Percentiles rank a stretch among this genome's conserved stretches.
Evolutionary conservation across 495 filamentous ascomycete genomes (phyloP).

Genomic region (Podospora fimiseda): DNA sequence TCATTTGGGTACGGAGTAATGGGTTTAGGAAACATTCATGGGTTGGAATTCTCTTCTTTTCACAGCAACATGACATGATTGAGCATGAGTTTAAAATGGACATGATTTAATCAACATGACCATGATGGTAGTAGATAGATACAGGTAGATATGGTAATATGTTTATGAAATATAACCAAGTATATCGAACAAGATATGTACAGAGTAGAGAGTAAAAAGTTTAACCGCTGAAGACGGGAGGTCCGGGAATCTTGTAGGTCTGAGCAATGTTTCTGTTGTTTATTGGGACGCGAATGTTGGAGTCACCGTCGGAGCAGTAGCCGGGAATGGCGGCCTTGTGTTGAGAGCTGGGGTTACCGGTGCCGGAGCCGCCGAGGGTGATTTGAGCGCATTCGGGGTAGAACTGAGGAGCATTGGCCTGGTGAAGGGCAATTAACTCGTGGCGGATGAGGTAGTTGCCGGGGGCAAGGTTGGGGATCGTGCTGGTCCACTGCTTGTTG

Average conservation of each 20-base stretch:
- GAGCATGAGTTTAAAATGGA: too few relatives aligned
- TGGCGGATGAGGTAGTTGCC: conserved; percentile 56
- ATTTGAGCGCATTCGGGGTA: conserved; percentile 57
- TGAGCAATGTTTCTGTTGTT: conserved; percentile 21
- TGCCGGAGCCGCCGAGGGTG: conserved; percentile 45
- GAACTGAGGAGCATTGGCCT: conserved; percentile 54
- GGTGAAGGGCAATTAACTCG: conserved; percentile 54
- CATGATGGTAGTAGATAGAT: too few relatives aligned
- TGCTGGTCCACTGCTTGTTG: conserved; percentile 47
- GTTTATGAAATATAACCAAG: too few relatives aligned
- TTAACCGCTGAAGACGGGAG: conserved; percentile 22
- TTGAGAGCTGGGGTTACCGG: conserved; percentile 32
- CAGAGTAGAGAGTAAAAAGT: neutral
- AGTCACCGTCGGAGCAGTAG: conserved; percentile 44
- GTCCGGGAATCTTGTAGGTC: conserved; percentile 24
- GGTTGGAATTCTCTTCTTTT: too few relatives aligned
- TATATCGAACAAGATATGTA: too few relatives aligned
- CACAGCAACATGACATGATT: too few relatives aligned
- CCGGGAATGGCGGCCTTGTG: conserved; percentile 46
- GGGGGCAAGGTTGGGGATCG: conserved; percentile 45
- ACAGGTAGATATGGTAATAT: too few relatives aligned
- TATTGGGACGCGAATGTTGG: conserved; percentile 40
- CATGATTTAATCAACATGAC: too few relatives aligned
- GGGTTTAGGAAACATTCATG: too few relatives aligned
- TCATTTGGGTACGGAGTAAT: too few relatives aligned